Percentiles rank a stretch among this genome's conserved stretches.
phyloP scores from a whole-genome alignment of 2,329 filamentous ascomycete genomes.

The Calonectria multiphialidica region DNA sequence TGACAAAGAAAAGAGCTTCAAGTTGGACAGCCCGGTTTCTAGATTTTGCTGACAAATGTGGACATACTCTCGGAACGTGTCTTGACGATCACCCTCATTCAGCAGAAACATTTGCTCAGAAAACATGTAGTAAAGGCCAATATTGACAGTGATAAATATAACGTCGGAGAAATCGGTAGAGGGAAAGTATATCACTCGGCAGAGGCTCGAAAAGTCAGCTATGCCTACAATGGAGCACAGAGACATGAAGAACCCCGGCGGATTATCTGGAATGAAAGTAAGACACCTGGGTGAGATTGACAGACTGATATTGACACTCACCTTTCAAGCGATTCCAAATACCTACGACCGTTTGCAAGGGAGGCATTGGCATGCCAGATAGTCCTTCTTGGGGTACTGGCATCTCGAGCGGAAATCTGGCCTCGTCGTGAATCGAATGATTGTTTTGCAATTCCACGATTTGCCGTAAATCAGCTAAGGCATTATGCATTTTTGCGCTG shows the following conservation, averaged over 20 bases:
- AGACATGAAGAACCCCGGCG: slow-evolving; percentile 62
- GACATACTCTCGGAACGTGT: slow-evolving; percentile 53
- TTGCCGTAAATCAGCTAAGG: slow-evolving; percentile 64
- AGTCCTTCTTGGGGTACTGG: slow-evolving; percentile 59
- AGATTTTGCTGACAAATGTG: slow-evolving; percentile 60
- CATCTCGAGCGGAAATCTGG: slow-evolving; percentile 59
- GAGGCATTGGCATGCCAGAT: slow-evolving; percentile 64
- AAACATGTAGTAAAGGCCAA: slow-evolving; percentile 62
- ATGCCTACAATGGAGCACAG: slow-evolving; percentile 63
- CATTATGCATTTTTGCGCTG: slow-evolving; percentile 64
- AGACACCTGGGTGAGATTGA: not conserved
- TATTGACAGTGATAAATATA: slow-evolving; percentile 63
- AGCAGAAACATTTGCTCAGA: slow-evolving; percentile 57
- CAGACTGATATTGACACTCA: slow-evolving; percentile 43
- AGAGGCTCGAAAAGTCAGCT: slow-evolving; percentile 62
- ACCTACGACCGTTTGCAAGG: slow-evolving; percentile 61
- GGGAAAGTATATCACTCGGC: slow-evolving; percentile 63
- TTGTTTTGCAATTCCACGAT: slow-evolving; percentile 65
- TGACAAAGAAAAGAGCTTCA: slow-evolving; percentile 68
- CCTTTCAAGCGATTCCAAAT: slow-evolving; percentile 62
- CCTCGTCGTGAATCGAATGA: slow-evolving; percentile 53
- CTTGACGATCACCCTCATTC: slow-evolving; percentile 45
- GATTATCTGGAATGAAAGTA: slow-evolving; percentile 49
- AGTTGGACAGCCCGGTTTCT: slow-evolving; percentile 62
- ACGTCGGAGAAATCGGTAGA: slow-evolving; percentile 64